Percentiles rank a stretch among this genome's conserved stretches.
Conservation (phyloP, 805 yeast species). For the Spathaspora arborariae region DNA sequence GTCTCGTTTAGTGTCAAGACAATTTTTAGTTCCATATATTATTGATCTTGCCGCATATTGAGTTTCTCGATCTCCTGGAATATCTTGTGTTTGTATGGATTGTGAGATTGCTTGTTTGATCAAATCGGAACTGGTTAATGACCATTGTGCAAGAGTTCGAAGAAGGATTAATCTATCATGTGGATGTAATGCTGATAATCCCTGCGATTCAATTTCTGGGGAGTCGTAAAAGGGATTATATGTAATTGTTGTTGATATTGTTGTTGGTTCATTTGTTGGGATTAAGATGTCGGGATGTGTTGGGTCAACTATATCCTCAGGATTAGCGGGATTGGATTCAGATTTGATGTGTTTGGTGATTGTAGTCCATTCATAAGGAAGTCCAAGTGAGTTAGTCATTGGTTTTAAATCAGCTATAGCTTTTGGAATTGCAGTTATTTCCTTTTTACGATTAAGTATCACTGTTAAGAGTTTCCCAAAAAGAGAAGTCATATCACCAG, state of each 20-base stretch:
- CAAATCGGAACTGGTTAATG: conserved; percentile 26
- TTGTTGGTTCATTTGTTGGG: conserved; percentile 8
- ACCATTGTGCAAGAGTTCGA: conserved; percentile 36
- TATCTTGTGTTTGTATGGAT: conserved; percentile 25
- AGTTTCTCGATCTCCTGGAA: conserved; percentile 37
- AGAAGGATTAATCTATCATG: conserved; percentile 32
- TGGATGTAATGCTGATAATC: conserved; percentile 31
- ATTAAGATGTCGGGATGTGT: conserved; percentile 17
- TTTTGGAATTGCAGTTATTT: conserved; percentile 21
- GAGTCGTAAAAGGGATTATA: conserved; percentile 18
- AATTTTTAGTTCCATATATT: conserved; percentile 31
- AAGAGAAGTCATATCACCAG: conserved; percentile 29
- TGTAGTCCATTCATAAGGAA: conserved; percentile 39
- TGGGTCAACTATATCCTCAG: conserved; percentile 19
- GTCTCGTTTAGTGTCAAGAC: conserved; percentile 27
- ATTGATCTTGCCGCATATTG: conserved; percentile 32
- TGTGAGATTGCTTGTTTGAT: conserved; percentile 23
- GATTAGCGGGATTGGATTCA: background rate
- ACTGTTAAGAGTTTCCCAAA: conserved; percentile 29
- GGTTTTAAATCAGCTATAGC: conserved; percentile 35
- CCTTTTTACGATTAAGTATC: conserved; percentile 35
- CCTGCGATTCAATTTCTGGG: conserved; percentile 27
- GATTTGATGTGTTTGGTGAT: background rate
- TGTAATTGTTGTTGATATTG: conserved; percentile 12
- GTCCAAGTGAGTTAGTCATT: conserved; percentile 22